A percentile compares a stretch with the other conserved stretches of the same genome.
Conservation (phyloP, 2,329 filamentous ascomycete genomes). For the Fusarium liriodendri region DNA sequence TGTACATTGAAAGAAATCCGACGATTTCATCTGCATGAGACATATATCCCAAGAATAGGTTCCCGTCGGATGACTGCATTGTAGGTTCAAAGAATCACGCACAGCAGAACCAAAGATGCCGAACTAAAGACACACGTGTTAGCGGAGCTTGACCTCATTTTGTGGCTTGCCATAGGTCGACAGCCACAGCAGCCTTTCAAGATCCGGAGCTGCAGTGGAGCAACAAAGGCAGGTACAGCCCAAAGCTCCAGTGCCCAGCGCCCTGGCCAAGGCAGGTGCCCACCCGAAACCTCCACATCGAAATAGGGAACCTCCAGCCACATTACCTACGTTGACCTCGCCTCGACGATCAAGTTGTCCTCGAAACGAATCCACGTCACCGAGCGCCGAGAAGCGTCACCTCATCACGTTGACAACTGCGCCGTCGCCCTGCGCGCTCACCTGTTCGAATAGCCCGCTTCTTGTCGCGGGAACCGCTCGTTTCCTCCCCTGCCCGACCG, state of each 20-base stretch:
- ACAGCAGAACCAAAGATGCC: neutral
- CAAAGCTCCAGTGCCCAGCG: slow-evolving; percentile 9
- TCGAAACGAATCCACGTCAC: slow-evolving; percentile 29
- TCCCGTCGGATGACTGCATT: neutral
- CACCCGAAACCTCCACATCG: slow-evolving; percentile 37
- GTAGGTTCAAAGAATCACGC: neutral
- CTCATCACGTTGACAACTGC: slow-evolving; percentile 7
- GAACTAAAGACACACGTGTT: slow-evolving; percentile 1
- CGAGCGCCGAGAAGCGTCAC: neutral
- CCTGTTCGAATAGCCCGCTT: neutral
- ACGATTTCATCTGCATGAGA: neutral
- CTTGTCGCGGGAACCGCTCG: neutral
- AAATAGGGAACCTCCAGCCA: slow-evolving; percentile 42
- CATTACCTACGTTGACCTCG: slow-evolving; percentile 27
- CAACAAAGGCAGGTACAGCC: slow-evolving; percentile 34
- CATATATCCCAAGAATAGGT: neutral
- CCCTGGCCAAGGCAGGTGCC: slow-evolving; percentile 15
- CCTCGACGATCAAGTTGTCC: slow-evolving; percentile 37
- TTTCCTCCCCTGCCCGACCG: slow-evolving; percentile 20
- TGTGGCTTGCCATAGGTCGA: slow-evolving; percentile 23
- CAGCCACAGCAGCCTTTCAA: slow-evolving; percentile 2
- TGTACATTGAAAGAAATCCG: neutral
- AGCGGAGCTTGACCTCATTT: slow-evolving; percentile 29
- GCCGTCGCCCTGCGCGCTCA: slow-evolving; percentile 9
- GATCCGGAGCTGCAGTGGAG: slow-evolving; percentile 31